Conservation (phyloP, 805 yeast species). For the Saccharomycopsis javanensis region DNA sequence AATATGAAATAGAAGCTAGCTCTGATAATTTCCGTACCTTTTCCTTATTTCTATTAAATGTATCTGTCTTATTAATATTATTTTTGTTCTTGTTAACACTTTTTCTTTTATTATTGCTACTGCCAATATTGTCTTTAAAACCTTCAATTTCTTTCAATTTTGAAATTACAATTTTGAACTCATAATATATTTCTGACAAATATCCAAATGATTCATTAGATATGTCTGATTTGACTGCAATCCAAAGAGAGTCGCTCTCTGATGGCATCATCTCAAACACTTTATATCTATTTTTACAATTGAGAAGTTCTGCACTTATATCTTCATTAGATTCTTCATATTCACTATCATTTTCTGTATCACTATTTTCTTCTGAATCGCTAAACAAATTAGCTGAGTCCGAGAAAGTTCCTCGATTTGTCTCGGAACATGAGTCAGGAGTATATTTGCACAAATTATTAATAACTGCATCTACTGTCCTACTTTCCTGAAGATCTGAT, state of each 20-base stretch:
- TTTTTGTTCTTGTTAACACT: neutral
- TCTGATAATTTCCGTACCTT: neutral
- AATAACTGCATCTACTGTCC: slow-evolving; percentile 9
- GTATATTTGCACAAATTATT: slow-evolving; percentile 14
- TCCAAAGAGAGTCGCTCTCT: neutral
- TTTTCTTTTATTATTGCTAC: neutral
- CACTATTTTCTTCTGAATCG: slow-evolving; percentile 1
- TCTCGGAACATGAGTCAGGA: too few relatives aligned
- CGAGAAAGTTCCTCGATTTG: neutral
- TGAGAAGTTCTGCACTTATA: neutral
- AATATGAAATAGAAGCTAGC: neutral
- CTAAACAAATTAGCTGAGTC: neutral
- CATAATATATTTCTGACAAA: slow-evolving; percentile 1
- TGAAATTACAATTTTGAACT: neutral
- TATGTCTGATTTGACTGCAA: neutral
- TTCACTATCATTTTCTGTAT: neutral
- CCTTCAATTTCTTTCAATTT: neutral
- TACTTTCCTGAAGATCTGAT: slow-evolving; percentile 10
- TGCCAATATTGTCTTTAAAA: neutral
- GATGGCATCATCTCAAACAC: neutral
- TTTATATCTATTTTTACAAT: neutral
- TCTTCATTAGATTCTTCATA: slow-evolving; percentile 2
- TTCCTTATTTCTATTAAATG: too few relatives aligned
- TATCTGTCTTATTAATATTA: neutral
- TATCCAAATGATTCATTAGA: slow-evolving; percentile 1